Evolutionary conservation across 495 filamentous ascomycete genomes (phyloP).

Genomic region (Neurospora sp.): DNA sequence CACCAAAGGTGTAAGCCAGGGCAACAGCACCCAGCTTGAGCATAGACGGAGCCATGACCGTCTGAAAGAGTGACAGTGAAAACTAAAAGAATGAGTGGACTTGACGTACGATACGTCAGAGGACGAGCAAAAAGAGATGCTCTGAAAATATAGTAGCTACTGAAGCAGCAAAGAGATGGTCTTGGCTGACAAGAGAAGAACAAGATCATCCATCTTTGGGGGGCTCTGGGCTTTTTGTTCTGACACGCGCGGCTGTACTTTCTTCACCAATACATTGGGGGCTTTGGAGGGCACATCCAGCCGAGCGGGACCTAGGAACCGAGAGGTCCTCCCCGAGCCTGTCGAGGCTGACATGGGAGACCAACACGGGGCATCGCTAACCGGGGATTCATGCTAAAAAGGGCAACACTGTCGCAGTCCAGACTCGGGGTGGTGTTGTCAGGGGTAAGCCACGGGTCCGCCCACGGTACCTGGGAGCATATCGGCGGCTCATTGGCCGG

Average conservation of each 20-base stretch:
- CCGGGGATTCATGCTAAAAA: neutral
- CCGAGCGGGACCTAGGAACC: neutral
- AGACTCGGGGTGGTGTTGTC: neutral
- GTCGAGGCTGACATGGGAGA: neutral
- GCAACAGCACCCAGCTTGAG: constrained; percentile 29
- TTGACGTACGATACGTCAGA: constrained; percentile 41
- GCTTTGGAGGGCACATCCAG: neutral
- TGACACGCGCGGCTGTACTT: neutral
- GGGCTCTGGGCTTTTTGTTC: neutral
- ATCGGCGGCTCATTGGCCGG: neutral
- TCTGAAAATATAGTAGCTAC: constrained; percentile 11
- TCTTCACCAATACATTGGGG: neutral
- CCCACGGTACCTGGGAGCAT: neutral
- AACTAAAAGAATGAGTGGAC: constrained; percentile 24
- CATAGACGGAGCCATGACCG: constrained; percentile 35
- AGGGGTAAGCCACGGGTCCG: neutral
- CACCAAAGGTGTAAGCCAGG: constrained; percentile 24
- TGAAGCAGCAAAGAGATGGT: constrained; percentile 14
- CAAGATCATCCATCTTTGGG: neutral
- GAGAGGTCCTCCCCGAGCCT: neutral
- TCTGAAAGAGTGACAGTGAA: constrained; percentile 8
- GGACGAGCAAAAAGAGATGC: constrained; percentile 30
- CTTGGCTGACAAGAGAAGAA: constrained; percentile 13
- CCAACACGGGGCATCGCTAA: neutral
- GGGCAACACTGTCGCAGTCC: neutral